Conservation (phyloP, 1,139 yeast genomes). For the Groenewaldozyma auringiensis region DNA sequence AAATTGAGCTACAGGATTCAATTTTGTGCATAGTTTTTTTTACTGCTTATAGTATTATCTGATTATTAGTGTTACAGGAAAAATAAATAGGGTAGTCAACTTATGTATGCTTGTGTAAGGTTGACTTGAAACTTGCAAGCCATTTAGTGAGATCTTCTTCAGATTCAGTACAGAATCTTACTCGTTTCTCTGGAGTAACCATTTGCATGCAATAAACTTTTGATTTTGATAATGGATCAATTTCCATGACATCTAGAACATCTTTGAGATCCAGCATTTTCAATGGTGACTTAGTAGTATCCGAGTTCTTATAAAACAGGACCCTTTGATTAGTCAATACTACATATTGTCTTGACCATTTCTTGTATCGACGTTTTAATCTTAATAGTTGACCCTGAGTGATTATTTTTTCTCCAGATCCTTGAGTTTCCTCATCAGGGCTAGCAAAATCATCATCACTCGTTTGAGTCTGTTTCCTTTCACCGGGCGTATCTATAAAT, state of each 20-base stretch:
- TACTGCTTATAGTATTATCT: too few relatives aligned
- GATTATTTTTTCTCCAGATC: conserved; percentile 32
- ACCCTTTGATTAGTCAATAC: conserved; percentile 39
- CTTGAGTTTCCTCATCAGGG: not conserved
- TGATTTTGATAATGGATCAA: conserved; percentile 41
- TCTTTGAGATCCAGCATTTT: conserved; percentile 35
- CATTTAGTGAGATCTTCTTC: conserved; percentile 46
- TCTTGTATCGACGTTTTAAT: conserved; percentile 39
- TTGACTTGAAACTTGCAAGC: conserved; percentile 40
- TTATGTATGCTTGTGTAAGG: too few relatives aligned
- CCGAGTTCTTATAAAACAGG: conserved; percentile 36
- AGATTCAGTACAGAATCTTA: conserved; percentile 39
- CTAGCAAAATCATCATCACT: not conserved
- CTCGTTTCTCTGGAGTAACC: conserved; percentile 41
- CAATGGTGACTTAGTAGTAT: conserved; percentile 20
- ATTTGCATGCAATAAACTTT: conserved; percentile 43
- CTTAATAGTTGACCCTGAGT: conserved; percentile 39
- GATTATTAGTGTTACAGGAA: too few relatives aligned
- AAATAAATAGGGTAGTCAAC: too few relatives aligned
- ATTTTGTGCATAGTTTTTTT: too few relatives aligned
- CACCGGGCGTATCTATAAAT: not conserved
- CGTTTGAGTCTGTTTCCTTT: not conserved
- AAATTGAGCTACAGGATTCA: too few relatives aligned
- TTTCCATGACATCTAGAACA: conserved; percentile 47
- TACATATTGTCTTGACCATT: conserved; percentile 42